These are phyloP conservation scores for Phytophthora palmivora DNA, from an alignment of 352 stramenopile genomes.

Conservation along the genomic window DNA sequence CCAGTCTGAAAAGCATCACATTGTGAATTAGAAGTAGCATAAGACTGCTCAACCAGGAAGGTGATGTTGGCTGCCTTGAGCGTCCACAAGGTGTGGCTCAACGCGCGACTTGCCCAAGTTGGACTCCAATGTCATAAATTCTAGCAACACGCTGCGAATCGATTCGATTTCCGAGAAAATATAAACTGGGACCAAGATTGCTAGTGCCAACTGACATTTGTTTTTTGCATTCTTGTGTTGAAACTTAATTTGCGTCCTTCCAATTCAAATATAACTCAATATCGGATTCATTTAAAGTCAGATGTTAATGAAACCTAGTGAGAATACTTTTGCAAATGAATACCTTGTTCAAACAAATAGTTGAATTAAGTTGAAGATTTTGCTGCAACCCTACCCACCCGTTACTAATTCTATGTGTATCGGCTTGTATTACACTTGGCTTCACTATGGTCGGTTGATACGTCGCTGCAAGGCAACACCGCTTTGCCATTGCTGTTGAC, in stretches of 20 bases:
- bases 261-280: neutral
- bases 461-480: constrained; percentile 16
- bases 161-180: neutral
- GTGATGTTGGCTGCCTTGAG: constrained; percentile 7
- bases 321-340: no score
- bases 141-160: neutral
- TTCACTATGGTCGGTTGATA: constrained; percentile 19
- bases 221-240: neutral
- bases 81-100: constrained; percentile 12
- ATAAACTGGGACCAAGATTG: neutral
- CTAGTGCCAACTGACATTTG: neutral
- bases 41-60: neutral
- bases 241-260: neutral
- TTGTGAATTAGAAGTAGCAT: neutral
- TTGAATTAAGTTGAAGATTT: constrained; percentile 7
- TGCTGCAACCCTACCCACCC: constrained; percentile 24
- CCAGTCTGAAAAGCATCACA: neutral
- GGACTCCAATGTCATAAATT: neutral
- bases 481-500: constrained; percentile 1
- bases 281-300: neutral
- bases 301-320: no score
- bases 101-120: neutral
- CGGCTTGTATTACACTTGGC: constrained; percentile 10
- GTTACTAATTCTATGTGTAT: constrained; percentile 21
- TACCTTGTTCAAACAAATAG: neutral